A percentile compares a stretch with the other conserved stretches of the same genome.
Conservation (phyloP, 2,329 filamentous ascomycete genomes). For the Trichoderma koningii region DNA sequence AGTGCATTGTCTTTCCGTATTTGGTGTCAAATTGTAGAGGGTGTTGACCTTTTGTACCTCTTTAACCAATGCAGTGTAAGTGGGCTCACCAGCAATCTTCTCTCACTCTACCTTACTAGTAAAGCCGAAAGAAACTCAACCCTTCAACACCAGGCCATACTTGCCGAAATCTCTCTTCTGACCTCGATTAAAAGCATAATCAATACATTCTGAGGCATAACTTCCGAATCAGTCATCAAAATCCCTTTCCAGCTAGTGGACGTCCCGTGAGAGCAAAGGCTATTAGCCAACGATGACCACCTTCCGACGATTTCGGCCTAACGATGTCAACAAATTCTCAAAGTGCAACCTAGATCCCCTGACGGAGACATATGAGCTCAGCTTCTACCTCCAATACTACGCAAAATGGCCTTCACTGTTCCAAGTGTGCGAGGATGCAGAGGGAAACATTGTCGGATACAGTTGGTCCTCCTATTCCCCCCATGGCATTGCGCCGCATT, state of each 20-base stretch:
- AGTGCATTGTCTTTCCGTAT: too few relatives aligned
- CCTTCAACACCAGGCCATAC: not conserved
- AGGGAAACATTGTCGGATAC: slow-evolving; percentile 91
- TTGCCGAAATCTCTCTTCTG: not conserved
- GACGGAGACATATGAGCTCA: slow-evolving; percentile 96
- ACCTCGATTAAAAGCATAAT: not conserved
- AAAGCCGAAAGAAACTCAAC: not conserved
- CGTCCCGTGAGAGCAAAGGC: not conserved
- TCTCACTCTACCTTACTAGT: not conserved
- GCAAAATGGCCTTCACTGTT: slow-evolving; percentile 95
- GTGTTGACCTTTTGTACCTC: not conserved
- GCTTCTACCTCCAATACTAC: slow-evolving; percentile 94
- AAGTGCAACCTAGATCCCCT: slow-evolving; percentile 93
- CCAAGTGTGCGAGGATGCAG: slow-evolving; percentile 82
- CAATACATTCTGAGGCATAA: not conserved
- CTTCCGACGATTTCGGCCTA: slow-evolving; percentile 80
- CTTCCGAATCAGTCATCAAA: too few relatives aligned
- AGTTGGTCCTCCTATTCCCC: slow-evolving; percentile 57
- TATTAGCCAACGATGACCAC: slow-evolving; percentile 66
- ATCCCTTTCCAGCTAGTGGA: not conserved
- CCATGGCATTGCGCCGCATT: slow-evolving; percentile 1
- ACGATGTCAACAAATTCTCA: slow-evolving; percentile 86
- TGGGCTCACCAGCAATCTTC: not conserved
- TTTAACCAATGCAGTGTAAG: not conserved
- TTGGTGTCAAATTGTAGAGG: not conserved